A percentile compares a stretch with the other conserved stretches of the same genome.
Evolutionary conservation across 1,284 basidiomycete genomes (phyloP).

Genomic region (Trametes sp.): DNA sequence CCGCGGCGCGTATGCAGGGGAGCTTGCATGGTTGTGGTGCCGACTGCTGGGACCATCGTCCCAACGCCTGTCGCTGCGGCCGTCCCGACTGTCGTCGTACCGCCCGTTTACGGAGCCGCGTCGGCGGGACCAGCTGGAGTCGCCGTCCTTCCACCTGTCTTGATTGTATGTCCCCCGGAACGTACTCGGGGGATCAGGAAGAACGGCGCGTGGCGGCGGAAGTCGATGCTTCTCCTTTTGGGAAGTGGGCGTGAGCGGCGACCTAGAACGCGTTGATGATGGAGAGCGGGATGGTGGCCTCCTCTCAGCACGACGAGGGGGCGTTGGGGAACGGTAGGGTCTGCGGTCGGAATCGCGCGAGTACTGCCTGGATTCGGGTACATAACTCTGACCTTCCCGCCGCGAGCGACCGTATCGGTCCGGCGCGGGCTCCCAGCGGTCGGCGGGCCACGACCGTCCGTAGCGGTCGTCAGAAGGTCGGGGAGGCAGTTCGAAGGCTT

Average conservation of each 20-base stretch:
- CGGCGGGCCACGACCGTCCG: slow-evolving; percentile 20
- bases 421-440: slow-evolving; percentile 37
- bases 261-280: slow-evolving; percentile 39
- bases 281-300: slow-evolving; percentile 33
- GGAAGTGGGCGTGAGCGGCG: slow-evolving; percentile 36
- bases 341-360: slow-evolving; percentile 29
- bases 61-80: slow-evolving; percentile 10
- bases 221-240: slow-evolving; percentile 42
- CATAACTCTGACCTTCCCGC: slow-evolving; percentile 28
- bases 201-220: slow-evolving; percentile 35
- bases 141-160: slow-evolving; percentile 32
- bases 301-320: slow-evolving; percentile 23
- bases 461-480: slow-evolving; percentile 25
- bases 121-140: slow-evolving; percentile 18
- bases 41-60: background rate
- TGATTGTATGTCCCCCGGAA: slow-evolving; percentile 29
- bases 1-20: slow-evolving; percentile 22
- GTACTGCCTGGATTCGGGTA: slow-evolving; percentile 26
- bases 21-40: slow-evolving; percentile 3
- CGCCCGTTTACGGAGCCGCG: slow-evolving; percentile 22
- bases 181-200: slow-evolving; percentile 26
- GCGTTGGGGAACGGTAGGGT: slow-evolving; percentile 31
- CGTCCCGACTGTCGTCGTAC: slow-evolving; percentile 30
- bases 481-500: slow-evolving; percentile 23
- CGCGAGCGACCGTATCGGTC: slow-evolving; percentile 33